These are phyloP conservation scores for Diatrype stigma DNA, from an alignment of 2,329 filamentous ascomycete species.

Conservation along the genomic window DNA sequence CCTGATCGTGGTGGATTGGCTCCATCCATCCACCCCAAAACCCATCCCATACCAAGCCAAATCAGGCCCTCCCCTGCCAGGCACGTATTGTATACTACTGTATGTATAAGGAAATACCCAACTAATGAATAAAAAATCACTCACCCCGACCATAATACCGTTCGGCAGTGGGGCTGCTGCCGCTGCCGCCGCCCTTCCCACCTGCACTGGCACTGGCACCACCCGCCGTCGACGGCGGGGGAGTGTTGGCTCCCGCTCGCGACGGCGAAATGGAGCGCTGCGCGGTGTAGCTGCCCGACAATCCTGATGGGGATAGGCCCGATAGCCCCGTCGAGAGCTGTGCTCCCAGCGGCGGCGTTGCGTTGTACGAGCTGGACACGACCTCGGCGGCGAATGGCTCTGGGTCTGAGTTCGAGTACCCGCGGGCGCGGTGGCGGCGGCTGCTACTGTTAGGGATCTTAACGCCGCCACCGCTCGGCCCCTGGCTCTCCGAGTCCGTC, in stretches of 20 bases:
- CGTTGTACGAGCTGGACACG: conserved; percentile 40
- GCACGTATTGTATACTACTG: no score
- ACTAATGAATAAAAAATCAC: conserved; percentile 12
- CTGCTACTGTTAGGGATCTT: conserved; percentile 25
- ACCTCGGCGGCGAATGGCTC: conserved; percentile 33
- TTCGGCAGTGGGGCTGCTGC: conserved; percentile 31
- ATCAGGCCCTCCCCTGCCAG: no score
- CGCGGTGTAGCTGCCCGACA: conserved; percentile 19
- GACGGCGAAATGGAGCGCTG: conserved; percentile 36
- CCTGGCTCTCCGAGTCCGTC: conserved; percentile 32
- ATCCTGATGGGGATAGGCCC: conserved; percentile 28
- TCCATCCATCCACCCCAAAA: no score
- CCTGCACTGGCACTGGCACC: no score
- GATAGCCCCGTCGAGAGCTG: no score
- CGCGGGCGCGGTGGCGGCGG: conserved; percentile 33
- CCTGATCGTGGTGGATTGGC: no score
- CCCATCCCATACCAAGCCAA: no score
- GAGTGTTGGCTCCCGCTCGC: conserved; percentile 29
- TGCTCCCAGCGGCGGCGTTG: conserved; percentile 39
- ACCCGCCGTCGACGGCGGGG: conserved; percentile 10
- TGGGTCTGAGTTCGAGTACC: conserved; percentile 42
- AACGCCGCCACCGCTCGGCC: conserved; percentile 19
- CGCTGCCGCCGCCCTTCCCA: no score
- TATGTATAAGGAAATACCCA: no score
- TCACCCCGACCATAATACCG: conserved; percentile 45